Conservation (phyloP, 2,329 filamentous ascomycete genomes). For the Hymenoscyphus occultus region DNA sequence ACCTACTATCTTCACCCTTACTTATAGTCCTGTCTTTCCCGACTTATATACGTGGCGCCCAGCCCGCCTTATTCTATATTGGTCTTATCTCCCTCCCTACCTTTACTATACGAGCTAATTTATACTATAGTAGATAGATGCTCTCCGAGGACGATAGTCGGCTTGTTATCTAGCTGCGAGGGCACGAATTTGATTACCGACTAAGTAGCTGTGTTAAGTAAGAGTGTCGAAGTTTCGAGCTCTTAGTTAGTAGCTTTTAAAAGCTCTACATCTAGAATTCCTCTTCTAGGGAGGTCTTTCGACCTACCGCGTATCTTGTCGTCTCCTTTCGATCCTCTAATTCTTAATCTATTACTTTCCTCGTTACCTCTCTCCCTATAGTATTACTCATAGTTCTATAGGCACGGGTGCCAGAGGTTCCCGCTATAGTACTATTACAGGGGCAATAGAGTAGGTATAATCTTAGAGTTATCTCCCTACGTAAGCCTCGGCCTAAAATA, state of each 20-base stretch:
- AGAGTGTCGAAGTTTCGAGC: constrained; percentile 6
- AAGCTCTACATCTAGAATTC: constrained; percentile 10
- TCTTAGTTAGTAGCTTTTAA: constrained; percentile 11
- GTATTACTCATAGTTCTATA: constrained; percentile 3
- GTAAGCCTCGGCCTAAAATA: constrained; percentile 6
- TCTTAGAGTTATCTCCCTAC: constrained; percentile 9
- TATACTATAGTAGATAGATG: constrained; percentile 11
- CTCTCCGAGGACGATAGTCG: constrained; percentile 10
- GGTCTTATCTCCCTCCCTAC: constrained; percentile 10
- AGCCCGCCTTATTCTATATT: constrained; percentile 12
- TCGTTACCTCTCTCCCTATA: constrained; percentile 10
- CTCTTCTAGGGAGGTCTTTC: constrained; percentile 12
- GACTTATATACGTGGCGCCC: not conserved
- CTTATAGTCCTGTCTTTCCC: not conserved
- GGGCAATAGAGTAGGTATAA: constrained; percentile 4
- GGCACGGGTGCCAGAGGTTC: constrained; percentile 9
- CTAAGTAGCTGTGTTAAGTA: not conserved
- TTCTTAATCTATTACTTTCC: constrained; percentile 7
- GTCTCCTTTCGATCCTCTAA: constrained; percentile 4
- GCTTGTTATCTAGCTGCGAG: constrained; percentile 14
- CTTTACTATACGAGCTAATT: constrained; percentile 6
- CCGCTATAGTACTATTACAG: constrained; percentile 11
- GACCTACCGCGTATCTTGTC: constrained; percentile 1
- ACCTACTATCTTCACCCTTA: not conserved
- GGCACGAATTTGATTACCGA: constrained; percentile 7